Base-by-base conservation (phyloP, 805 yeast species). In the Saturnispora serradocipensis region DNA sequence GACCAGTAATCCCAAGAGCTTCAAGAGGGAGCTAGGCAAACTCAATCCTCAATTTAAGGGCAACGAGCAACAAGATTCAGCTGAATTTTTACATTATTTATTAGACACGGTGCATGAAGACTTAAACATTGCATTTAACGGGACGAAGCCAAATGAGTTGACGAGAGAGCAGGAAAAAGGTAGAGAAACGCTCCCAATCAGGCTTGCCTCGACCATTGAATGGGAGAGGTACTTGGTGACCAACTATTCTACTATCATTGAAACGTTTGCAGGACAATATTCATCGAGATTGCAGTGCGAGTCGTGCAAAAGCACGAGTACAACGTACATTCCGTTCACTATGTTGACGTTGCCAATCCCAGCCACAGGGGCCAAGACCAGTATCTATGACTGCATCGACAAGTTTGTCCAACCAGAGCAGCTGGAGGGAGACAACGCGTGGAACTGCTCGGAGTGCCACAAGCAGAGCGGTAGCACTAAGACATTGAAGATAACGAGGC, bases 171-270 rank as follows among this genome's bases (percentile, higher is more conserved):
- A 89, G 55, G 97, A 89, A 62, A 71, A 72, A 36, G 69, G 75
- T 15, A 72, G 97, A 43, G 98, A 90, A 62, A 67, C 67, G 27
- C 67, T 88, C 60, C 85, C 95, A 0, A 74, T 88, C 2, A 73
- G 96, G 52, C 72, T 86, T 25, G 97, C 96, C 0, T 82, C 96
- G 0, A 78, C 93, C 0, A 79, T 88, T 47, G 97, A 90, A 63
- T 90, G 98, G 98, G 96, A 87, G 61, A 71, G 95, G 52, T 88
- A 88, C 63, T 69, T 88, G 51, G 82, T 81, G 53, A 76, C 86
- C 20, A 88, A 90, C 62, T 82, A 84, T 56, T 88, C 96, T 39
- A 74, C 83, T 1, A 76, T 90, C 24, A 93, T 86, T 2, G 90
- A 86, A 58, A 75, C 80, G 48, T 88, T 88, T 64, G 95, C 88